Percentiles rank a stretch among this genome's conserved stretches.
These are phyloP conservation scores for Aspergillus ostianus DNA, from an alignment of 495 filamentous ascomycete species.

Conservation along the genomic window DNA sequence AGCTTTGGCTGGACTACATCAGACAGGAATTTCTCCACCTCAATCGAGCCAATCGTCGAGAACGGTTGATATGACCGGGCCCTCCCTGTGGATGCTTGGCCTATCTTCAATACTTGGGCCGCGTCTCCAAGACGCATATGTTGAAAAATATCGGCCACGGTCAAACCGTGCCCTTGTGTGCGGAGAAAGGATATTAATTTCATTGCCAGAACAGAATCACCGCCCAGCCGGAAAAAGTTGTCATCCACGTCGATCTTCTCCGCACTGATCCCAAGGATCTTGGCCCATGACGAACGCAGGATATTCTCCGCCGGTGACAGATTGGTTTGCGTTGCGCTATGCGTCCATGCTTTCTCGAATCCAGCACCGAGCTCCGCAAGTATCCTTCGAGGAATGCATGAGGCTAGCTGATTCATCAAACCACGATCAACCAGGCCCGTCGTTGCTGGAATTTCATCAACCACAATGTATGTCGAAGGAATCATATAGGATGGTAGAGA, in stretches of 20 bases:
- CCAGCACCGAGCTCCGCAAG: conserved; percentile 23
- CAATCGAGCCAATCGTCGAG: conserved; percentile 33
- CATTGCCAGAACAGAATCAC: conserved; percentile 48
- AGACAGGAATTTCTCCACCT: conserved; percentile 28
- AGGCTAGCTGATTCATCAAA: conserved; percentile 27
- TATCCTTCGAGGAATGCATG: conserved; percentile 20
- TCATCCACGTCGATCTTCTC: conserved; percentile 43
- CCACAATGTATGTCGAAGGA: conserved; percentile 35
- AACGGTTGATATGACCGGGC: conserved; percentile 31
- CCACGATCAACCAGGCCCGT: conserved; percentile 24
- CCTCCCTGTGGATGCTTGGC: conserved; percentile 15
- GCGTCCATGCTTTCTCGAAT: conserved; percentile 26
- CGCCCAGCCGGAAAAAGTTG: conserved; percentile 48
- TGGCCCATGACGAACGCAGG: conserved; percentile 46
- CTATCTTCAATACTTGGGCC: conserved; percentile 31
- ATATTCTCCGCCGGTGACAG: conserved; percentile 35
- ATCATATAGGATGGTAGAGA: conserved; percentile 42
- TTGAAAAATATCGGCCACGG: conserved; percentile 48
- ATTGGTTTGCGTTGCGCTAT: conserved; percentile 18
- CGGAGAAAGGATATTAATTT: conserved; percentile 40
- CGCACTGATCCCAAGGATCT: conserved; percentile 34
- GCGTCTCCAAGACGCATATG: conserved; percentile 42
- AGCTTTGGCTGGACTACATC: conserved; percentile 29
- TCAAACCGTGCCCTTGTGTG: conserved; percentile 30
- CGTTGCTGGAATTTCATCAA: conserved; percentile 28